Percentiles rank a stretch among this genome's conserved stretches.
These are phyloP conservation scores for Diplotaxis tenuifolia DNA, from an alignment of 345 rosid species.

Conservation along the genomic window DNA sequence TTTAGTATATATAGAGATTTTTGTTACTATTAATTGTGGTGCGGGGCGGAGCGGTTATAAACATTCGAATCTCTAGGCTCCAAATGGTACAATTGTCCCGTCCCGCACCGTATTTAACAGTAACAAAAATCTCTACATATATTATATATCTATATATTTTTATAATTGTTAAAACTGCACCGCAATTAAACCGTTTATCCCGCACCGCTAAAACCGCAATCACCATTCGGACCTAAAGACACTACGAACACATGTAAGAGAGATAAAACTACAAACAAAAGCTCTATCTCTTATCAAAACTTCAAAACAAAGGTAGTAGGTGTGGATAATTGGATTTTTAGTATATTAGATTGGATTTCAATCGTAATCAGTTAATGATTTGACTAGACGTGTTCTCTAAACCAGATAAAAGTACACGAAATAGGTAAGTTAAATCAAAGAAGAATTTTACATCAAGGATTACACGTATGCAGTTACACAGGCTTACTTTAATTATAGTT, in stretches of 20 bases:
- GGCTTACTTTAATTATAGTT: neutral
- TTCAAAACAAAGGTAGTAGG: neutral
- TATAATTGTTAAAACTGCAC: too few species aligned
- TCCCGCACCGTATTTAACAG: too few species aligned
- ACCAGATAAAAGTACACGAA: slow-evolving; percentile 2
- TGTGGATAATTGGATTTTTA: neutral
- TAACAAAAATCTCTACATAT: too few species aligned
- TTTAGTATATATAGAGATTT: too few species aligned
- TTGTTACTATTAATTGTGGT: too few species aligned
- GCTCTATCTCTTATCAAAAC: neutral
- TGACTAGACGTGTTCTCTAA: neutral
- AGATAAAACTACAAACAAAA: neutral
- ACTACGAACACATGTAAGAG: neutral
- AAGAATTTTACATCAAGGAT: slow-evolving; percentile 7
- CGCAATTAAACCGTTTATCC: too few species aligned
- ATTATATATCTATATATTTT: too few species aligned
- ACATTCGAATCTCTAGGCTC: too few species aligned
- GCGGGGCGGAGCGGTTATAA: too few species aligned
- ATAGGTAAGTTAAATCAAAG: slow-evolving; percentile 4
- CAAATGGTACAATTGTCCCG: too few species aligned
- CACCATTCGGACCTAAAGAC: neutral
- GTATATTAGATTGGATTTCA: neutral
- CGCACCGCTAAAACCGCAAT: too few species aligned
- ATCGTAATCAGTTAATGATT: neutral
- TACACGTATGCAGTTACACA: neutral